Base-by-base conservation (phyloP, 495 filamentous ascomycete genomes). In the Pyrenula massariospora region DNA sequence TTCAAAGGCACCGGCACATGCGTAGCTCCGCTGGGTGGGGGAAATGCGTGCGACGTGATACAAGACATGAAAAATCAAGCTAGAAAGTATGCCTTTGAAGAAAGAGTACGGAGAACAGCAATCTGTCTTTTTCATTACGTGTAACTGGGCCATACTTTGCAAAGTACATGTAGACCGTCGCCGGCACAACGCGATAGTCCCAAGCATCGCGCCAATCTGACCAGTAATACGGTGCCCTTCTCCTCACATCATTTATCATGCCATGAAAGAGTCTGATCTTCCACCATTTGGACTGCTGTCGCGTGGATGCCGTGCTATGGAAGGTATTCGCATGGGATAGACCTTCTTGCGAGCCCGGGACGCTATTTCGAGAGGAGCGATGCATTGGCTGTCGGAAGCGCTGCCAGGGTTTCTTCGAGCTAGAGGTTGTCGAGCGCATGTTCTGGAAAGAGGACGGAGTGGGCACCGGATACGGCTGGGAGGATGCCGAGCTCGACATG, bases 121-220 rank as follows among this genome's bases (percentile, higher is more conserved):
- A n/a, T n/a, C n/a, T n/a, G n/a, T n/a, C n/a, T n/a, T n/a, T n/a
- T 42, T 5, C 31, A 42, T 42, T 42, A 15, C 31, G 15, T 42
- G 31, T 42, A 42, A 42, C 31, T 42, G 31, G 31, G 31, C 31
- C 82, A 63, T 73, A 90, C 87, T 91, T 91, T 23, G 87, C 88
- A 75, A 91, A 92, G 70, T 89, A 92, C 87, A 91, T 93, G 68
- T 91, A 91, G 51, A 93, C 75, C 31, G 88, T 90, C 23, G 84
- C 85, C 31, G 88, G 86, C 24, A 93, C 74, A 42, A 90, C 84
- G 31, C 88, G 79, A 70, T 93, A 93, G 66, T 90, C 82, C 87
- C 86, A 90, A 2, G 88, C 88, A 71, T 92, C 88, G 24, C 70
- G 75, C 85, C 84, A 91, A 69, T 93, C 88, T 66, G 81, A 87